Conservation (phyloP, 805 yeast species). For the Vanderwaltozyma polyspora region DNA sequence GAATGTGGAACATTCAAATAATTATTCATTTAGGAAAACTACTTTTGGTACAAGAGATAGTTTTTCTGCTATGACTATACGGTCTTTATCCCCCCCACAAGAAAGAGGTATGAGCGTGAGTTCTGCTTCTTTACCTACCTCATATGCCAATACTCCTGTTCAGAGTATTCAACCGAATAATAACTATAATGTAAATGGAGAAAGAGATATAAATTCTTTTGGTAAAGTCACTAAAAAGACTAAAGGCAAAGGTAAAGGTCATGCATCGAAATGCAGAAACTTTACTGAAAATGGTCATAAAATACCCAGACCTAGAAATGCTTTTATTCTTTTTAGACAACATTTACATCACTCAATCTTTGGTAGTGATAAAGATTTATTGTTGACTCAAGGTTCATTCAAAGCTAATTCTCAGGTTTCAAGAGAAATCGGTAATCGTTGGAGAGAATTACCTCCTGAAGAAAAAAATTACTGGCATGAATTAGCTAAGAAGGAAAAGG, state of each 20-base stretch:
- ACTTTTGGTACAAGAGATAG: too few relatives aligned
- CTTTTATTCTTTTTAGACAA: conserved; percentile 74
- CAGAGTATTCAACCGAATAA: too few relatives aligned
- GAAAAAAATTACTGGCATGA: conserved; percentile 73
- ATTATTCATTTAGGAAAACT: too few relatives aligned
- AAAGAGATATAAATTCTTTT: too few relatives aligned
- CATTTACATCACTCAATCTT: conserved; percentile 55
- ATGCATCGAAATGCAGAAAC: conserved; percentile 3
- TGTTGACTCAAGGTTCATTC: conserved; percentile 25
- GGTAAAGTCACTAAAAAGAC: too few relatives aligned
- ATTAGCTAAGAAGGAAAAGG: conserved; percentile 73
- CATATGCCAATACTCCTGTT: too few relatives aligned
- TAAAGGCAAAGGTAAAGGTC: not conserved
- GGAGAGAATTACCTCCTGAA: conserved; percentile 31
- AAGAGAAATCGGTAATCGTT: conserved; percentile 41
- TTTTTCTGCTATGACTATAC: too few relatives aligned
- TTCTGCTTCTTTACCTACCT: too few relatives aligned
- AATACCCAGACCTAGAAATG: conserved; percentile 64
- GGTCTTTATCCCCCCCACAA: too few relatives aligned
- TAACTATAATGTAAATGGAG: too few relatives aligned
- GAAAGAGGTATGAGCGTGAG: too few relatives aligned
- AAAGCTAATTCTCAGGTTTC: conserved; percentile 31
- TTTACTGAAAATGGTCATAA: conserved; percentile 3
- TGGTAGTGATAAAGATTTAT: conserved; percentile 10
- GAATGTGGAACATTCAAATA: too few relatives aligned